Evolutionary conservation across 2,329 filamentous ascomycete species (phyloP).

Genomic region (Madurella mycetomatis): DNA sequence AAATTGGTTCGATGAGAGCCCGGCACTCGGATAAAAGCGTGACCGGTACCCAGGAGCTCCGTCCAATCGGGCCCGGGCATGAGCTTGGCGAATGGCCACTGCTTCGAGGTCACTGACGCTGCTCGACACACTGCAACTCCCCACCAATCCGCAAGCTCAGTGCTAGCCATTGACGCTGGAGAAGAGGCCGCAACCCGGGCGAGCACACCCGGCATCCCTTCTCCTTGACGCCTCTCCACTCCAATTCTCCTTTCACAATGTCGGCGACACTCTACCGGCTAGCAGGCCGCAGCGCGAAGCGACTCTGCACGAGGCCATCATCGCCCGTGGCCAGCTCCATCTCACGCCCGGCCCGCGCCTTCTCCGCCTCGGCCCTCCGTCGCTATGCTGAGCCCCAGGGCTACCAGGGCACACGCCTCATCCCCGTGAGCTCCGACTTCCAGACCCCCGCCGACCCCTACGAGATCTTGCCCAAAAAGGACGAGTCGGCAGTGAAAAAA

Average conservation of each 20-base stretch:
- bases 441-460: conserved; percentile 46
- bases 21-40: conserved; percentile 14
- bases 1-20: too few relatives aligned
- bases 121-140: conserved; percentile 15
- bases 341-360: conserved; percentile 43
- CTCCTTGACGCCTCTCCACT: conserved; percentile 25
- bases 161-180: conserved; percentile 30
- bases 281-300: conserved; percentile 65
- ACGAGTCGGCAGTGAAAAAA: conserved; percentile 38
- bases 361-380: conserved; percentile 62
- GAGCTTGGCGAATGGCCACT: conserved; percentile 17
- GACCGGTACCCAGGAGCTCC: neutral
- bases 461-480: conserved; percentile 32
- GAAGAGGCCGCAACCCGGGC: conserved; percentile 28
- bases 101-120: conserved; percentile 16
- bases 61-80: conserved; percentile 11
- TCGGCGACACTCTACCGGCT: conserved; percentile 73
- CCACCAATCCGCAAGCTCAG: conserved; percentile 20
- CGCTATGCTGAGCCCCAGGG: conserved; percentile 56
- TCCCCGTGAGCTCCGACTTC: conserved; percentile 64
- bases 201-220: conserved; percentile 20
- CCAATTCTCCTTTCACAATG: conserved; percentile 31
- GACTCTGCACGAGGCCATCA: conserved; percentile 44
- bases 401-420: conserved; percentile 55
- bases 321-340: conserved; percentile 17